Percentiles rank a stretch among this genome's conserved stretches.
Conservation (phyloP, 1,284 basidiomycete genomes). For the Stereum hirsutum region DNA sequence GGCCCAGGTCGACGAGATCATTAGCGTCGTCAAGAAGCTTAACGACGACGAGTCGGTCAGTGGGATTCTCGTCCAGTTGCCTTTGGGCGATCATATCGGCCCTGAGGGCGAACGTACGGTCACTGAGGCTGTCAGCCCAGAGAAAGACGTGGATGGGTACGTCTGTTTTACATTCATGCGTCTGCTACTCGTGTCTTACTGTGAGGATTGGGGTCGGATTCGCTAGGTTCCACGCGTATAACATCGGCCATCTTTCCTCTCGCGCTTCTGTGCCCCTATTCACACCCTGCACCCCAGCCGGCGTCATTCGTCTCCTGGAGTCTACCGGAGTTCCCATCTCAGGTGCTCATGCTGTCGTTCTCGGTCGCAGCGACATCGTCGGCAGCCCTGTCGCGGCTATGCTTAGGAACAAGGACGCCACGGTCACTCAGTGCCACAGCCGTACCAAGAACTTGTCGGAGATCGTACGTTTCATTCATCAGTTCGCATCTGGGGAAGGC, state of each 20-base stretch:
- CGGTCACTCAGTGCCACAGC: slow-evolving; percentile 97
- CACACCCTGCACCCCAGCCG: slow-evolving; percentile 93
- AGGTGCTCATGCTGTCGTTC: slow-evolving; percentile 83
- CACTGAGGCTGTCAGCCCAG: slow-evolving; percentile 89
- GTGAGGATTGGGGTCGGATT: slow-evolving; percentile 3
- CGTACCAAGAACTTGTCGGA: slow-evolving; percentile 75
- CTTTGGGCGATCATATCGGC: slow-evolving; percentile 80
- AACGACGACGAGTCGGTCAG: slow-evolving; percentile 81
- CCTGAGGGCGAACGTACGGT: slow-evolving; percentile 84
- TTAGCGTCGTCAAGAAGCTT: slow-evolving; percentile 71
- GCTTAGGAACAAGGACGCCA: slow-evolving; percentile 86
- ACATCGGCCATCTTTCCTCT: slow-evolving; percentile 93
- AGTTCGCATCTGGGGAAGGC: slow-evolving; percentile 1
- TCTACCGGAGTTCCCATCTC: slow-evolving; percentile 69
- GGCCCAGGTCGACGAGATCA: slow-evolving; percentile 68
- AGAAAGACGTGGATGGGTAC: slow-evolving; percentile 96
- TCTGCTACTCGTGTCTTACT: slow-evolving; percentile 8
- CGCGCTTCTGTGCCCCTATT: slow-evolving; percentile 89
- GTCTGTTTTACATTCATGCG: slow-evolving; percentile 13
- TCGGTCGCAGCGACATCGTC: slow-evolving; percentile 97
- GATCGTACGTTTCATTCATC: slow-evolving; percentile 38
- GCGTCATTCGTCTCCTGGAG: slow-evolving; percentile 86
- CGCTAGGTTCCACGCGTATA: slow-evolving; percentile 91
- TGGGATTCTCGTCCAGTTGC: slow-evolving; percentile 96
- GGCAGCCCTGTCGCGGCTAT: slow-evolving; percentile 92